Evolutionary conservation across 2,329 filamentous ascomycete species (phyloP).

Genomic region (Ilyonectria sp.): DNA sequence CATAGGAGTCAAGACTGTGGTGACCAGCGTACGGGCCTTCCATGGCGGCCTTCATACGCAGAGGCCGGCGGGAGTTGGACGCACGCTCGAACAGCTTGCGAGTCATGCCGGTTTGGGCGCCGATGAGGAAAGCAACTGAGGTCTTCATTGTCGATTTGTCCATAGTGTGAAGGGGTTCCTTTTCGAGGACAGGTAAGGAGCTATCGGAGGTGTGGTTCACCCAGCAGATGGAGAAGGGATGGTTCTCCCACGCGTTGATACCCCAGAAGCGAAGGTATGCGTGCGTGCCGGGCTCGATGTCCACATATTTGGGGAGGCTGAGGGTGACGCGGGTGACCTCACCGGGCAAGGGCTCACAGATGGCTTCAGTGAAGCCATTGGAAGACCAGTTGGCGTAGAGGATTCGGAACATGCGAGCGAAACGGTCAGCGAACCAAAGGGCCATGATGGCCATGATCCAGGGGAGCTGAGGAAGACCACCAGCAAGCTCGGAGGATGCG

Average conservation of each 20-base stretch:
- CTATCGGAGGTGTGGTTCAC: constrained; percentile 68
- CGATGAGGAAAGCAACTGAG: constrained; percentile 85
- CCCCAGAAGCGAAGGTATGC: constrained; percentile 80
- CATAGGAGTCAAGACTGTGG: constrained; percentile 91
- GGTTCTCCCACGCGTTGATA: constrained; percentile 79
- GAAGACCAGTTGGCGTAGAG: constrained; percentile 77
- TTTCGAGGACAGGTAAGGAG: constrained; percentile 58
- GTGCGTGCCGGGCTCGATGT: constrained; percentile 79
- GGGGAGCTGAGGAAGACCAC: constrained; percentile 78
- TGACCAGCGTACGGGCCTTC: constrained; percentile 93
- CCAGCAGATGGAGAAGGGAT: constrained; percentile 87
- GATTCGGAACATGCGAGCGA: constrained; percentile 74
- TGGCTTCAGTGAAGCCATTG: constrained; percentile 73
- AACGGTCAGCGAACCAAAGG: constrained; percentile 84
- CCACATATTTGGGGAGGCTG: constrained; percentile 76
- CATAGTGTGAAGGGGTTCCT: constrained; percentile 56
- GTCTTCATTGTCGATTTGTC: constrained; percentile 63
- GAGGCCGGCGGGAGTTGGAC: constrained; percentile 64
- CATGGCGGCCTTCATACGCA: constrained; percentile 80
- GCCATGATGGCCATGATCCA: constrained; percentile 82
- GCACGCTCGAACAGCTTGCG: constrained; percentile 83
- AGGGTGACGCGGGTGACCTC: constrained; percentile 80
- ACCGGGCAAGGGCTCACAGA: constrained; percentile 78
- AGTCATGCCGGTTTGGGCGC: constrained; percentile 90
- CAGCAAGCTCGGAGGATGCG: constrained; percentile 73